These are phyloP conservation scores for Closterium sp. DNA, from an alignment of 139 green algal species.

Conservation along the genomic window DNA sequence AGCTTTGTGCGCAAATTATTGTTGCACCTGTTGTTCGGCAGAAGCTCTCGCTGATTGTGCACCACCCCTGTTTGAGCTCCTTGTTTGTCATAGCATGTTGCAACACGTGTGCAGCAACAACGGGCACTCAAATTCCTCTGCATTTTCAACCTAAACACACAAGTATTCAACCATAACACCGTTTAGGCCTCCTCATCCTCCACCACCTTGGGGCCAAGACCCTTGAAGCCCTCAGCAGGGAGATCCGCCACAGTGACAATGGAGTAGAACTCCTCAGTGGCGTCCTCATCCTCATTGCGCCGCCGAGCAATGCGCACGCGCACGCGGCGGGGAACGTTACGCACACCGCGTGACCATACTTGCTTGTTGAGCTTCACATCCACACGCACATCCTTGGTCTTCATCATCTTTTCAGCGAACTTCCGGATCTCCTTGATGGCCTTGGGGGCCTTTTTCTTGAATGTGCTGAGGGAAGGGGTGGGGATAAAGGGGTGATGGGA, in stretches of 20 bases:
- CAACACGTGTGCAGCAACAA: neutral
- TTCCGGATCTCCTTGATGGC: slow-evolving; percentile 95
- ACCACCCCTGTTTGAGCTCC: no score
- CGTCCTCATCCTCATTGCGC: slow-evolving; percentile 98
- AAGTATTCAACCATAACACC: neutral
- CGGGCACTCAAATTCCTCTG: neutral
- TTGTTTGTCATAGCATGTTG: neutral
- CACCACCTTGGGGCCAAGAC: slow-evolving; percentile 50
- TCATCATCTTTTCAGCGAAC: slow-evolving; percentile 95
- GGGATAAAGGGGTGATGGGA: neutral
- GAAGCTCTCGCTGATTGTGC: no score
- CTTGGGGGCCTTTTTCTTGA: slow-evolving; percentile 93
- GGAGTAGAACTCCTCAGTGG: slow-evolving; percentile 98
- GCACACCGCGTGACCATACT: slow-evolving; percentile 91
- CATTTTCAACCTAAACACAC: neutral
- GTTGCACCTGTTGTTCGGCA: no score
- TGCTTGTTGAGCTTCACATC: slow-evolving; percentile 99
- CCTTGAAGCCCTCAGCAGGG: slow-evolving; percentile 45
- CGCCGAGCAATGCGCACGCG: slow-evolving; percentile 86
- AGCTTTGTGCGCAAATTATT: no score
- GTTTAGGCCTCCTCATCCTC: slow-evolving; percentile 44
- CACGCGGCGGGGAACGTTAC: slow-evolving; percentile 83
- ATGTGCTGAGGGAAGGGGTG: slow-evolving; percentile 65
- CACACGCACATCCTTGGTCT: slow-evolving; percentile 91
- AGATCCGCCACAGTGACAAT: slow-evolving; percentile 93